These are phyloP conservation scores for Lentinula lateritia DNA, from an alignment of 768 basidiomycete species.

Conservation along the genomic window DNA sequence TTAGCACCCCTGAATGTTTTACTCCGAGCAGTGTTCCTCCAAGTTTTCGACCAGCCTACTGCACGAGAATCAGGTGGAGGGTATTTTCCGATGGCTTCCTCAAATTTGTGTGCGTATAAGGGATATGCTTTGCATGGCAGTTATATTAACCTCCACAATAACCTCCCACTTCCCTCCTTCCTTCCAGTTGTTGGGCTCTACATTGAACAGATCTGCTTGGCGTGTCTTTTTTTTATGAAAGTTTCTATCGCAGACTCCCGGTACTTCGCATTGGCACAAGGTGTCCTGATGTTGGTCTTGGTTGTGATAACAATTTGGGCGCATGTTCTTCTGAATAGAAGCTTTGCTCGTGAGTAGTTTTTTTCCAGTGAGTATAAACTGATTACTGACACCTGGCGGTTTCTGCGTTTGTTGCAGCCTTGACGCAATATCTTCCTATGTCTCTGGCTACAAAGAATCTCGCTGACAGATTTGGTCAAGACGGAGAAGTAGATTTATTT, in stretches of 20 bases:
- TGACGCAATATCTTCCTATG: constrained; percentile 53
- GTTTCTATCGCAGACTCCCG: constrained; percentile 24
- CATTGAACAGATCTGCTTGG: constrained; percentile 61
- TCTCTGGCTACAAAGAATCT: constrained; percentile 57
- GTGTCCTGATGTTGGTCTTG: constrained; percentile 54
- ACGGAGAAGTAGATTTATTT: constrained; percentile 29
- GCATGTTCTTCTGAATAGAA: constrained; percentile 32
- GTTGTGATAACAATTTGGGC: constrained; percentile 43
- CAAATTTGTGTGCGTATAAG: constrained; percentile 38
- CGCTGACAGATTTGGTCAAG: constrained; percentile 31
- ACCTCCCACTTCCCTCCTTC: constrained; percentile 12
- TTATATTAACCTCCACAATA: constrained; percentile 10
- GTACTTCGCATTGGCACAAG: constrained; percentile 32
- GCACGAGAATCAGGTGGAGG: constrained; percentile 42
- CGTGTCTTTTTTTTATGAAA: constrained; percentile 65
- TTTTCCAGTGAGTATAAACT: neutral
- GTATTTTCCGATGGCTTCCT: constrained; percentile 43
- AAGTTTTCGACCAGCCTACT: constrained; percentile 49
- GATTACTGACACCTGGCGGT: neutral
- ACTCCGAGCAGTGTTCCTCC: constrained; percentile 32
- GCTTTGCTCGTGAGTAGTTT: constrained; percentile 32
- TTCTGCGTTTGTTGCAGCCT: constrained; percentile 25
- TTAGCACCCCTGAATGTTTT: neutral
- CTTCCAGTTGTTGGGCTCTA: constrained; percentile 62
- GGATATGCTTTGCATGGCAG: neutral